phyloP scores from a whole-genome alignment of 176 grass and related monocot genomes.

The Oropetium thomaeum region DNA sequence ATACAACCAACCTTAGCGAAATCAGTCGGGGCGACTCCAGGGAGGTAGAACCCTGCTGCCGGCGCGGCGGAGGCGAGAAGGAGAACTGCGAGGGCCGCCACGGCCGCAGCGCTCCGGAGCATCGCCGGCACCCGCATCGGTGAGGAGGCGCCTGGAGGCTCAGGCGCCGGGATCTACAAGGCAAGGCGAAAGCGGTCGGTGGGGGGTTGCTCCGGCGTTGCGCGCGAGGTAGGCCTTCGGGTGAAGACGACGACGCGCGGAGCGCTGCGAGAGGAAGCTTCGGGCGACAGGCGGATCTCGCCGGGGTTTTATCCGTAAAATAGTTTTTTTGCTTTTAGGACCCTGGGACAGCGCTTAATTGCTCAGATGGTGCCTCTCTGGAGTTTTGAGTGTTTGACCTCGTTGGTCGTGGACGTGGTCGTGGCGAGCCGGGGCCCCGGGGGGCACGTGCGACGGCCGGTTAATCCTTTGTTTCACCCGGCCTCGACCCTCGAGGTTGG shows the following conservation, averaged over 20 bases:
- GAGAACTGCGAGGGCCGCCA: constrained; percentile 29
- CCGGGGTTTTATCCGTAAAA: constrained; percentile 35
- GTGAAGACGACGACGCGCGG: constrained; percentile 16
- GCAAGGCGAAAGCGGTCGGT: neutral
- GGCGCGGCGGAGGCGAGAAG: constrained; percentile 25
- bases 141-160: neutral
- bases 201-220: neutral
- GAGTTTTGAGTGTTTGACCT: neutral
- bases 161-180: neutral
- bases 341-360: neutral
- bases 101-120: constrained; percentile 30
- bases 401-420: neutral
- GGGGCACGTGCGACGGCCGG: neutral
- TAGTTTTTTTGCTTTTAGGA: neutral
- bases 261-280: constrained; percentile 34
- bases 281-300: constrained; percentile 20
- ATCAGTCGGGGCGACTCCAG: constrained; percentile 50
- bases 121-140: constrained; percentile 42
- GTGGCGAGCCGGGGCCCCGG: no score
- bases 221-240: neutral
- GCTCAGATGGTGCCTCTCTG: neutral
- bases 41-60: constrained; percentile 51
- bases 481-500: neutral
- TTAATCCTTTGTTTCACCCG: neutral
- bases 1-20: constrained; percentile 45